A percentile compares a stretch with the other conserved stretches of the same genome.
Conservation (phyloP, 768 basidiomycete species). For the Tylopilus vinaceipallidus region DNA sequence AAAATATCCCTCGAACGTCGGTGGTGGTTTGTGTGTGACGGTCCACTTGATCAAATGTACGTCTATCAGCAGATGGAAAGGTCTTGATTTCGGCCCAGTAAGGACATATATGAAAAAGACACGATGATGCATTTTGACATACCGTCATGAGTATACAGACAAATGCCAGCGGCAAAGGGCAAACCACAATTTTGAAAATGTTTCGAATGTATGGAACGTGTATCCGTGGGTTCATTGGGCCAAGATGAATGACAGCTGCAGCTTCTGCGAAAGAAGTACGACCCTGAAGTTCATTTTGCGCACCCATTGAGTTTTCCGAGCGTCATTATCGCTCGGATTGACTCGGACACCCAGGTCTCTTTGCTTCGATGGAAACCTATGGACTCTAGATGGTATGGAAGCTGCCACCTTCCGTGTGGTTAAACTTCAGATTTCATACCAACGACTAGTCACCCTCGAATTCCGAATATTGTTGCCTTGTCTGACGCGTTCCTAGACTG, state of each 20-base stretch:
- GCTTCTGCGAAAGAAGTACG: slow-evolving; percentile 3
- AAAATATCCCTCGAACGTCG: not conserved
- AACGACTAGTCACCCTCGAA: not conserved
- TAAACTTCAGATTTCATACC: not conserved
- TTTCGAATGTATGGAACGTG: not conserved
- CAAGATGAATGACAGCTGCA: slow-evolving; percentile 1
- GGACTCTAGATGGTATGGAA: not conserved
- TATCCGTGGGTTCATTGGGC: slow-evolving; percentile 4
- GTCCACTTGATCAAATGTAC: slow-evolving; percentile 11
- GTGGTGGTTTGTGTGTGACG: not conserved
- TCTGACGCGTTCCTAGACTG: slow-evolving; percentile 1
- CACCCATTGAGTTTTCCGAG: slow-evolving; percentile 6
- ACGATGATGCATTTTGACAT: not conserved
- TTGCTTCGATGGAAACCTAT: not conserved
- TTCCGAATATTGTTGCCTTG: not conserved
- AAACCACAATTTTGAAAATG: slow-evolving; percentile 4
- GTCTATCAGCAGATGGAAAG: slow-evolving; percentile 17
- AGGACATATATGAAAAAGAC: not conserved
- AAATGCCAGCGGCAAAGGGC: not conserved
- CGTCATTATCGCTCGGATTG: slow-evolving; percentile 13
- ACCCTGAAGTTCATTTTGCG: slow-evolving; percentile 13
- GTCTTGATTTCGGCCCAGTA: slow-evolving; percentile 5
- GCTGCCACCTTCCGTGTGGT: not conserved
- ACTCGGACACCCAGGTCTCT: slow-evolving; percentile 5
- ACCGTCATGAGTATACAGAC: not conserved